Evolutionary conservation across 2,329 filamentous ascomycete genomes (phyloP).

Genomic region (Aspergillus chevalieri): DNA sequence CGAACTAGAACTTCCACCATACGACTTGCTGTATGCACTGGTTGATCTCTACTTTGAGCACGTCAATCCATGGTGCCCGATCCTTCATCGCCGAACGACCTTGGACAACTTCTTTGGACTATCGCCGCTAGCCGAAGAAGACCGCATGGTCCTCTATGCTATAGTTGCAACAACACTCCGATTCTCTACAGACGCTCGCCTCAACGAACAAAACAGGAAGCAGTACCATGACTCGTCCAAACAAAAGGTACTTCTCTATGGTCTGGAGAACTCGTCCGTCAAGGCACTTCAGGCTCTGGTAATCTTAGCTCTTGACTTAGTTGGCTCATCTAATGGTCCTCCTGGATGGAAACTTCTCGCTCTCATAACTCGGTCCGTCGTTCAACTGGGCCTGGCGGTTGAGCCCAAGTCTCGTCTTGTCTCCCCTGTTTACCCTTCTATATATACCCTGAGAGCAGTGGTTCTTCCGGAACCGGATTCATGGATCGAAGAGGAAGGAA

Average conservation of each 20-base stretch:
- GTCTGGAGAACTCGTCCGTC: conserved; percentile 82
- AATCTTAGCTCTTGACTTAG: conserved; percentile 76
- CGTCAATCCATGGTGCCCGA: conserved; percentile 80
- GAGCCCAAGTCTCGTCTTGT: conserved; percentile 75
- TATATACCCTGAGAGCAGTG: conserved; percentile 81
- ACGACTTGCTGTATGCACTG: conserved; percentile 65
- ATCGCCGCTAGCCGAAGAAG: conserved; percentile 68
- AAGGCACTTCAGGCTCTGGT: conserved; percentile 82
- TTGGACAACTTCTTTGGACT: conserved; percentile 76
- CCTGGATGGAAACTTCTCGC: conserved; percentile 90
- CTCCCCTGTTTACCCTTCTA: conserved; percentile 73
- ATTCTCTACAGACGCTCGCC: conserved; percentile 69
- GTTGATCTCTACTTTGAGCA: conserved; percentile 75
- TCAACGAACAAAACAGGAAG: conserved; percentile 66
- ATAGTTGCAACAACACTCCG: conserved; percentile 84
- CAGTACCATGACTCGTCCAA: conserved; percentile 78
- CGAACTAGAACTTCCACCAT: conserved; percentile 66
- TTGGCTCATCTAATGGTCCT: conserved; percentile 81
- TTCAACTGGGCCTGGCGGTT: conserved; percentile 78
- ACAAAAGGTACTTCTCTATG: conserved; percentile 78
- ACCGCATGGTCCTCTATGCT: conserved; percentile 75
- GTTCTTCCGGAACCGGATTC: conserved; percentile 75
- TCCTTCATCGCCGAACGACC: conserved; percentile 77
- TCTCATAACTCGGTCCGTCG: conserved; percentile 78
- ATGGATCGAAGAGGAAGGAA: conserved; percentile 84